Evolutionary conservation across 805 yeast genomes (phyloP).

Genomic region (Nakazawaea ernobii): DNA sequence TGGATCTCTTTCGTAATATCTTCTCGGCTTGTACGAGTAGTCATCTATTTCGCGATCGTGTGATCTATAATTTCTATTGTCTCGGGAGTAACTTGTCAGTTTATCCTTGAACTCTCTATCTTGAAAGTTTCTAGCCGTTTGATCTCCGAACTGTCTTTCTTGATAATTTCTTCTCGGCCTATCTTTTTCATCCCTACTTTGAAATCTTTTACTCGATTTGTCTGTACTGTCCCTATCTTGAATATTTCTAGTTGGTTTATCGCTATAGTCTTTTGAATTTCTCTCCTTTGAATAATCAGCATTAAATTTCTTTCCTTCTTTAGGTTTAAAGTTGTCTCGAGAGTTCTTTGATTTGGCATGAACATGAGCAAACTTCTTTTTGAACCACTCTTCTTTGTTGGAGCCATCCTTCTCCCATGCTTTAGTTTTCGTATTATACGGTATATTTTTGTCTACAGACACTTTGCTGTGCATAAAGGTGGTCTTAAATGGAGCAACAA

Average conservation of each 20-base stretch:
- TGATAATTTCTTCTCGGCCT: too few species aligned
- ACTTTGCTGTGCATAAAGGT: constrained; percentile 8
- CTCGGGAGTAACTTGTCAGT: background rate
- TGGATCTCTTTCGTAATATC: constrained; percentile 1
- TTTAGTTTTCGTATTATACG: constrained; percentile 32
- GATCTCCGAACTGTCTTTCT: too few species aligned
- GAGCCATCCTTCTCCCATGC: constrained; percentile 66
- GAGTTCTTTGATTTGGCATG: constrained; percentile 42
- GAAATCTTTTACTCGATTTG: too few species aligned
- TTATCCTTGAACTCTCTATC: too few species aligned
- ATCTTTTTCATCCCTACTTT: too few species aligned
- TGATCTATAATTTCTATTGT: background rate
- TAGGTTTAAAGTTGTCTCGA: background rate
- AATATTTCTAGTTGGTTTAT: too few species aligned
- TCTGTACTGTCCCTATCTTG: too few species aligned
- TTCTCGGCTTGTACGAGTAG: background rate
- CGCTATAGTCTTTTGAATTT: background rate
- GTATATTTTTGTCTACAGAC: constrained; percentile 39
- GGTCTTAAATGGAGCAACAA: constrained; percentile 24
- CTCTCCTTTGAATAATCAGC: too few species aligned
- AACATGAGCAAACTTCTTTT: constrained; percentile 57
- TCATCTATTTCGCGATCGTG: background rate
- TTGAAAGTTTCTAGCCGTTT: too few species aligned
- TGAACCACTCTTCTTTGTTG: constrained; percentile 58
- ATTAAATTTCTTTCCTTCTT: background rate